A percentile compares a stretch with the other conserved stretches of the same genome.
phyloP scores from a whole-genome alignment of 176 grass and related monocot genomes.

The Cocos nucifera region DNA sequence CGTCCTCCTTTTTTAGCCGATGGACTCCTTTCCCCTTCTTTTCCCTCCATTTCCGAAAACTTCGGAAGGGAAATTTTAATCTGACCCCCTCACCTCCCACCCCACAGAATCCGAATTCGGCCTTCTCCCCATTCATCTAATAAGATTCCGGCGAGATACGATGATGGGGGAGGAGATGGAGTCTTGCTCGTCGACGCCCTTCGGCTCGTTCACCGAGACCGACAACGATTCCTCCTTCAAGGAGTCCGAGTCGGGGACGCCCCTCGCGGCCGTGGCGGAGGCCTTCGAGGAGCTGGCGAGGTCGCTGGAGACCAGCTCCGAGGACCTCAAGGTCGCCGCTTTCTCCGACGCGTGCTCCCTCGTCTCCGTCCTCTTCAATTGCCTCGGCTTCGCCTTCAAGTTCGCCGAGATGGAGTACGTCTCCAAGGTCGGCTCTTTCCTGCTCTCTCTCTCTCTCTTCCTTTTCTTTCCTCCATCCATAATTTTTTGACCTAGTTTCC shows the following conservation, averaged over 20 bases:
- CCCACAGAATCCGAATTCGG: no score
- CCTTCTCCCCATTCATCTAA: no score
- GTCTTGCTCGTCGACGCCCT: slow-evolving; percentile 6
- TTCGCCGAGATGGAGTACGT: slow-evolving; percentile 96
- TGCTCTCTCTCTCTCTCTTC: no score
- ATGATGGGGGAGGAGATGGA: no score
- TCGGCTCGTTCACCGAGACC: slow-evolving; percentile 26
- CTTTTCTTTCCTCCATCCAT: no score
- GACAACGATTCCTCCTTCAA: slow-evolving; percentile 8
- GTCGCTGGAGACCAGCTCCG: slow-evolving; percentile 30
- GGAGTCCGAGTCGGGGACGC: slow-evolving; percentile 28
- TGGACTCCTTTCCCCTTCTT: no score
- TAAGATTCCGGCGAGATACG: no score
- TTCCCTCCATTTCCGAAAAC: no score
- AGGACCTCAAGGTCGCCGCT: slow-evolving; percentile 49
- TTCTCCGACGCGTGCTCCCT: slow-evolving; percentile 79
- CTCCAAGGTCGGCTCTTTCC: slow-evolving; percentile 42
- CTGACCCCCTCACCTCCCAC: no score
- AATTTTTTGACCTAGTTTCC: no score
- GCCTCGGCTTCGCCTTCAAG: slow-evolving; percentile 88
- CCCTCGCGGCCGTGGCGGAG: slow-evolving; percentile 53
- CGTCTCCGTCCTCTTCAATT: slow-evolving; percentile 80
- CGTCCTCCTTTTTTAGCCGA: no score
- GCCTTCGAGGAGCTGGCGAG: slow-evolving; percentile 80
- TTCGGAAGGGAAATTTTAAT: no score